Base-by-base conservation (phyloP, 495 filamentous ascomycete genomes). In the Aspergillus coremiiformis region DNA sequence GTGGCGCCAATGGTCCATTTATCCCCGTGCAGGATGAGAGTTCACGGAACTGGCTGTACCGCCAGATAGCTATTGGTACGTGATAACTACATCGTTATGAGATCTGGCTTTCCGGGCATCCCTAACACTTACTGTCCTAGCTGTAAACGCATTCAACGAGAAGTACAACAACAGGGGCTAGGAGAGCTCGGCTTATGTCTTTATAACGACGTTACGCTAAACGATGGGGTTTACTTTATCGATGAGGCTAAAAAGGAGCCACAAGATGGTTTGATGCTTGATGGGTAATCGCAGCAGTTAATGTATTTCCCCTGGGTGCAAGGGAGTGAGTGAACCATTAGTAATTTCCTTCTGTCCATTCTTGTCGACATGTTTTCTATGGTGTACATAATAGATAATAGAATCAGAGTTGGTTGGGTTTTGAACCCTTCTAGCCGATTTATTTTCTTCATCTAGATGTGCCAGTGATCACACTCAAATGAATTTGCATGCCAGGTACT, bases 11-110 rank as follows among this genome's bases (percentile, higher is more conserved):
- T 63, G 93, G 93, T 12, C 93, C 93, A 9, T 98, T 96, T 60
- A 87, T 98, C 27, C 93, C 93, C 0, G 88, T 96, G 2, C 84
- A 82, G 50, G 88, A 96, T 64, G 94, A 96, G 74, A 85, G 83
- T 58, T 79, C 81, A 14, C 72, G 94, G 61, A 88, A 93, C 58
- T 98, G 92, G 79, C 70, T 98, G 57, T 98, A 87, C 56, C 77
- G 71, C 57, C 83, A 85, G 67, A 81, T 85, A 64, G 82, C 78
- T 41, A 68, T 85, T 54, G 73, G 73, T 76, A 49, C 65, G 70
- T 64, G n/a, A 32, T 6, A n/a, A 35, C 43, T 19, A 33, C 33
- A 17, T 1, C 3, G 32, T 20, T 17, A 41, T 20, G n/a, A 29
- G 10, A 20, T 32, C 26, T 39, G 20, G 1, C 14, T 27, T 23